Base-by-base conservation (phyloP, 2,329 filamentous ascomycete species). In the Verticillium klebahnii region DNA sequence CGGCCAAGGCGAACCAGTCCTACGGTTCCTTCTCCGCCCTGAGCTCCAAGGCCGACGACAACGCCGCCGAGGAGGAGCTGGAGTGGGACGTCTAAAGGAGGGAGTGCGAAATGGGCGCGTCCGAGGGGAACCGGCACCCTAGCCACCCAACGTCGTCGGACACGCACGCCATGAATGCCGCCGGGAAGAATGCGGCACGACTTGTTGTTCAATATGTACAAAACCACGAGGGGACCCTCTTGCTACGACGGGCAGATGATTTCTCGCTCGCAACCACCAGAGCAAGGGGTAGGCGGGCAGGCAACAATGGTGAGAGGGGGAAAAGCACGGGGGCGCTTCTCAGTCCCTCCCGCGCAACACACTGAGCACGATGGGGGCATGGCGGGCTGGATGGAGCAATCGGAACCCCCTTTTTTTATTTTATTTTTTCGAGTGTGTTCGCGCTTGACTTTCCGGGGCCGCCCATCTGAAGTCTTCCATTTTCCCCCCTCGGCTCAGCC, bases 61-160 rank as follows among this genome's bases (percentile, higher is more conserved):
- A 78, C 14, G 76, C 73, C 14, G 73, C 79, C 55, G 73, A 78
- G n/a, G 72, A 75, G 62, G 77, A 81, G 66, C 74, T 78, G 64
- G 82, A 84, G 69, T 84, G 82, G 82, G 81, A 84, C 59, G 81
- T 84, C 60, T 83, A 73, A 73, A 32, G 7, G 9, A 14, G 7
- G 8, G 11, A 25, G 19, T 23, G 45, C 12, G 45, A 23, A 23
- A 50, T 11, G 54, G 55, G 29, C n/a, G 12, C 29, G 9, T 29
- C 39, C 14, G 14, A 6, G 40, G 52, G 9, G 17, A 31, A n/a
- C 29, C 39, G 19, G 19, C 57, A 50, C 39, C 5, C 56, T 23
- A 12, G 15, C 45, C 19, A 29, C 31, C 17, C 32, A 32, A 37
- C 55, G n/a, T 36, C 32, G 45, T 50, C 45, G 19, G n/a, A 50